Conservation (phyloP, 2,329 filamentous ascomycete species). For the Ilyonectria robusta region DNA sequence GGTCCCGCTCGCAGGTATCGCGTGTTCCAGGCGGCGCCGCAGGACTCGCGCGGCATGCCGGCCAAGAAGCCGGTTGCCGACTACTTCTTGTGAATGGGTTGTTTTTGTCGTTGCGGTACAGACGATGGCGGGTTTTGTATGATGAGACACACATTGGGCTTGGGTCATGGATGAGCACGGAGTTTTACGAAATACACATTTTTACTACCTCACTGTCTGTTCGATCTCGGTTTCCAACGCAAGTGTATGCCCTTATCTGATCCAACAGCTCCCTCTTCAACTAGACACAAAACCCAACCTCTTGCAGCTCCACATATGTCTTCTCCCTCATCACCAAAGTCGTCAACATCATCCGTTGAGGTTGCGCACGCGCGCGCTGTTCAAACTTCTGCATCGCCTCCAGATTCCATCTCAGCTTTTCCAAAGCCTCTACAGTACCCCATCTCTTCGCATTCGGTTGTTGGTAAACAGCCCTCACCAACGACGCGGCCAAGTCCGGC, state of each 20-base stretch:
- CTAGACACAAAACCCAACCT: conserved; percentile 11
- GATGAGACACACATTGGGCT: conserved; percentile 34
- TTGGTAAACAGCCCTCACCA: conserved; percentile 25
- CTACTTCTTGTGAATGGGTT: conserved; percentile 81
- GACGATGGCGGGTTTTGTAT: conserved; percentile 36
- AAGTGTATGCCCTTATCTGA: not conserved
- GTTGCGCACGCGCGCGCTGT: not conserved
- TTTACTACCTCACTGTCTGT: conserved; percentile 27
- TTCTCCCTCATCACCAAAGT: not conserved
- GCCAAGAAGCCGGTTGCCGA: conserved; percentile 98
- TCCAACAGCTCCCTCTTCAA: not conserved
- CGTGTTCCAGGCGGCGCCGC: conserved; percentile 96
- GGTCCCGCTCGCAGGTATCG: conserved; percentile 92
- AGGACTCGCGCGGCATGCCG: conserved; percentile 97
- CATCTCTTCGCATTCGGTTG: conserved; percentile 23
- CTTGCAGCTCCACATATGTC: not conserved
- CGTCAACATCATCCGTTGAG: not conserved
- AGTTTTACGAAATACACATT: conserved; percentile 40
- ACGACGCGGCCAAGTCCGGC: conserved; percentile 12
- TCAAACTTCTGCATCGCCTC: not conserved
- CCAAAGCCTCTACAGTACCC: conserved; percentile 22
- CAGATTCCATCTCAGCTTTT: not conserved
- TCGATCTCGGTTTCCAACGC: not conserved
- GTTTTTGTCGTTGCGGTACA: conserved; percentile 22
- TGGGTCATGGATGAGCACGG: conserved; percentile 44